A percentile compares a stretch with the other conserved stretches of the same genome.
Conservation (phyloP, 148 eudicot genomes). For the Nepenthes mirabilis region DNA sequence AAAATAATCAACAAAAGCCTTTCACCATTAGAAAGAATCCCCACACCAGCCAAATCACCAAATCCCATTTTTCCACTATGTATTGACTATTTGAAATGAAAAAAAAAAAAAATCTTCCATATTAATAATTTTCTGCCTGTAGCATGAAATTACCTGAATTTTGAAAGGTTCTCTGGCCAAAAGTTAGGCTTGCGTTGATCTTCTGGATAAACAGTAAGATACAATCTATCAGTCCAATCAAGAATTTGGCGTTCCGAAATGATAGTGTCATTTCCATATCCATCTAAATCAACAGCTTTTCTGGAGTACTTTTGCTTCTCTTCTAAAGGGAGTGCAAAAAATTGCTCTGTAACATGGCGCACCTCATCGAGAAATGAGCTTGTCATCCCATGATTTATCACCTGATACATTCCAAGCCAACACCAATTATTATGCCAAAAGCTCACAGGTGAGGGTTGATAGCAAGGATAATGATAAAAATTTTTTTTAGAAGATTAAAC, state of each 20-base stretch:
- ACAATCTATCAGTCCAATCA: conserved; percentile 31
- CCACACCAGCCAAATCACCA: too few species aligned
- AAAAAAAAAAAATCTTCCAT: too few species aligned
- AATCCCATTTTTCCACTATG: too few species aligned
- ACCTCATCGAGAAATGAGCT: conserved; percentile 26
- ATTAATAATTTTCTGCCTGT: too few species aligned
- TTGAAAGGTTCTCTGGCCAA: conserved; percentile 23
- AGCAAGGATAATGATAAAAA: too few species aligned
- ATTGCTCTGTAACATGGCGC: conserved; percentile 15
- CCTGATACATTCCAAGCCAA: conserved; percentile 9
- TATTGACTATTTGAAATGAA: too few species aligned
- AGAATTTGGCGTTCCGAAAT: conserved; percentile 10
- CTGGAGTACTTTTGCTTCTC: conserved; percentile 23
- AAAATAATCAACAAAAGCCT: too few species aligned
- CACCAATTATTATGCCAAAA: background rate
- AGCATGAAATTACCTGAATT: conserved; percentile 14
- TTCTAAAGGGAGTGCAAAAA: conserved; percentile 26
- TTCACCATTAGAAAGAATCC: too few species aligned
- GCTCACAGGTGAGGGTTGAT: background rate
- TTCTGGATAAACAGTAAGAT: conserved; percentile 17
- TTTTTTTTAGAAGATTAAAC: background rate
- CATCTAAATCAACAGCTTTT: conserved; percentile 15
- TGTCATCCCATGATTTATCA: conserved; percentile 26
- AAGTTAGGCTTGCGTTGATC: conserved; percentile 14
- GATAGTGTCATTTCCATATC: conserved; percentile 26